Evolutionary conservation across 139 green algal species (phyloP), one percentile per base, ranked within the genome.

Genomic region (Chlamydomonas urium): DNA sequence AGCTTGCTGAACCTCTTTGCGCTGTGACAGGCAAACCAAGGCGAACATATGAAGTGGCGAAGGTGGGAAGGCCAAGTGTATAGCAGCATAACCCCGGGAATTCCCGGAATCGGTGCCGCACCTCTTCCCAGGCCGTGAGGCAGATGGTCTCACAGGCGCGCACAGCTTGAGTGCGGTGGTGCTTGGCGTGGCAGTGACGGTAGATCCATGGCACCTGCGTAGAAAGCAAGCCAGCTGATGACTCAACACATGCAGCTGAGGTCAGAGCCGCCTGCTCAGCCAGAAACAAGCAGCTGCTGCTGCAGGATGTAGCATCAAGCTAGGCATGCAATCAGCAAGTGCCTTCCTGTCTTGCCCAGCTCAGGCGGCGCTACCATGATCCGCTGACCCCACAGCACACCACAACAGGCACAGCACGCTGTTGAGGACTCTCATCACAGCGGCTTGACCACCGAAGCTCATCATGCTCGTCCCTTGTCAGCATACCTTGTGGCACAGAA

Each of bases 141-240:
- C 75, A n/a, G 42, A 75, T 34, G 31, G 75, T 37, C 53, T 80
- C 75, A 17, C 32, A 66, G 6, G 68, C 75, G 31, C 75, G 75
- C 47, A 72, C n/a, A 21, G 75, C 68, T 1, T 31, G 56, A n/a
- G 53, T 70, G 1, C 36, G 61, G 66, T 80, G 75, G 35, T 80
- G 75, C 42, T 80, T 80, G 8, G 67, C 53, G 66, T 80, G 75
- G 10, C 72, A 61, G 36, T 34, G 38, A 8, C 37, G 59, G 42
- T 80, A 76, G 19, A 80, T n/a, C n/a, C n/a, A n/a, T n/a, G n/a
- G n/a, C n/a, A n/a, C n/a, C n/a, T n/a, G n/a, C n/a, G n/a, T n/a
- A n/a, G n/a, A n/a, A n/a, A n/a, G n/a, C n/a, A n/a, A n/a, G n/a
- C n/a, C n/a, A n/a, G n/a, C n/a, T n/a, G n/a, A n/a, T n/a, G n/a